A percentile compares a stretch with the other conserved stretches of the same genome.
Conservation (phyloP, 2,329 filamentous ascomycete genomes). For the Pestalotiopsis sp. region DNA sequence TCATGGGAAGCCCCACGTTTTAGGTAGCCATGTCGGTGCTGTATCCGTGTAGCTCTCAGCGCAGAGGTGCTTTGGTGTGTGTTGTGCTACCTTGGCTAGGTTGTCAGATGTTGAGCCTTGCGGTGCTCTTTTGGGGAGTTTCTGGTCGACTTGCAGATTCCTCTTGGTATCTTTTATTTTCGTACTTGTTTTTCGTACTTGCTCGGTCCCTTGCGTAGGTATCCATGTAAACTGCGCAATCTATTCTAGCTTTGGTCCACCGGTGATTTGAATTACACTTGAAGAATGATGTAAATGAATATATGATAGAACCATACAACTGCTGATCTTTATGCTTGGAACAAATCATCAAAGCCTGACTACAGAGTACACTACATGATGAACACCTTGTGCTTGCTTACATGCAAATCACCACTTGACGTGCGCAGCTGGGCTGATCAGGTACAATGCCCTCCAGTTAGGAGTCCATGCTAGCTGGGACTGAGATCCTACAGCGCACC, state of each 20-base stretch:
- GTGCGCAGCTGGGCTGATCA: too few species aligned
- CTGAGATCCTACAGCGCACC: neutral
- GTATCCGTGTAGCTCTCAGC: neutral
- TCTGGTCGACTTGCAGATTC: neutral
- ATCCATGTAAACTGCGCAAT: neutral
- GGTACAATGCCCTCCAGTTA: too few species aligned
- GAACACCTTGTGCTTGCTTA: too few species aligned
- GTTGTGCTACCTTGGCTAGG: neutral
- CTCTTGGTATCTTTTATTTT: neutral
- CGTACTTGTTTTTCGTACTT: neutral
- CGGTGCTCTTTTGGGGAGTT: neutral
- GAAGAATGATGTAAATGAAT: too few species aligned
- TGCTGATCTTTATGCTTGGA: too few species aligned
- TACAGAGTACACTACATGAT: too few species aligned
- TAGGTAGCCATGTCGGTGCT: neutral
- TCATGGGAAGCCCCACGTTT: conserved; percentile 7
- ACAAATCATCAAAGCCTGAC: too few species aligned
- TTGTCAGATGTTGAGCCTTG: neutral
- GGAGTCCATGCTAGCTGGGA: neutral
- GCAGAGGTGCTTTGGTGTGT: neutral
- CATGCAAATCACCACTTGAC: too few species aligned
- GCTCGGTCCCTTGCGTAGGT: neutral
- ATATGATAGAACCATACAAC: too few species aligned
- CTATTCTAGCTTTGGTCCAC: neutral
- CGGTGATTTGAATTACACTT: too few species aligned